These are phyloP conservation scores for Colletotrichum costaricense DNA, from an alignment of 2,329 filamentous ascomycete genomes.

Conservation along the genomic window DNA sequence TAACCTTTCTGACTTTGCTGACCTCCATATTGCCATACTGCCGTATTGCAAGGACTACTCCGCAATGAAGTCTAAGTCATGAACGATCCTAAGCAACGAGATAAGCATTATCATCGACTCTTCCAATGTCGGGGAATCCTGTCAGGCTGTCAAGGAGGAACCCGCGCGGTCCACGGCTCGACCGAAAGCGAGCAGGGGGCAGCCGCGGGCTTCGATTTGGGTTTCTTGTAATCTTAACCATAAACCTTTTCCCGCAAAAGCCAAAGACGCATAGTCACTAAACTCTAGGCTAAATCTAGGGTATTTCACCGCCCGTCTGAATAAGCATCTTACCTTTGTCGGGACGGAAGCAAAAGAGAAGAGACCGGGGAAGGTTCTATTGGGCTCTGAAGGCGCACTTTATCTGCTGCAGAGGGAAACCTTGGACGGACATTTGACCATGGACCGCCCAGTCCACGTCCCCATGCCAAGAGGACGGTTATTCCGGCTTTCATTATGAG, in stretches of 20 bases:
- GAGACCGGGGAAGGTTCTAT: not conserved
- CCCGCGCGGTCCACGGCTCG: not conserved
- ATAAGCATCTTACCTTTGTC: slow-evolving; percentile 23
- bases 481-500: not conserved
- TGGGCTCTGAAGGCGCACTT: slow-evolving; percentile 5
- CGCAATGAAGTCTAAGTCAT: not conserved
- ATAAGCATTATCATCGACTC: not conserved
- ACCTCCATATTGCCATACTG: not conserved
- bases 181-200: not conserved
- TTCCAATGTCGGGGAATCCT: not conserved
- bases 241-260: slow-evolving; percentile 8
- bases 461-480: not conserved
- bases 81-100: not conserved
- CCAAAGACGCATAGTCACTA: slow-evolving; percentile 5
- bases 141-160: not conserved
- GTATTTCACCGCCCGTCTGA: slow-evolving; percentile 6
- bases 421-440: not conserved
- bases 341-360: slow-evolving; percentile 13
- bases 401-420: slow-evolving; percentile 16
- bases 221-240: slow-evolving; percentile 17
- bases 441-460: not conserved
- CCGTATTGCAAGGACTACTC: not conserved
- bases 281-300: not conserved
- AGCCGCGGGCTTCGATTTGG: not conserved
- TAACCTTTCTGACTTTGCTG: not conserved